These are phyloP conservation scores for Xerophyta viscosa DNA, from an alignment of 106 monocot genomes.

Conservation along the genomic window DNA sequence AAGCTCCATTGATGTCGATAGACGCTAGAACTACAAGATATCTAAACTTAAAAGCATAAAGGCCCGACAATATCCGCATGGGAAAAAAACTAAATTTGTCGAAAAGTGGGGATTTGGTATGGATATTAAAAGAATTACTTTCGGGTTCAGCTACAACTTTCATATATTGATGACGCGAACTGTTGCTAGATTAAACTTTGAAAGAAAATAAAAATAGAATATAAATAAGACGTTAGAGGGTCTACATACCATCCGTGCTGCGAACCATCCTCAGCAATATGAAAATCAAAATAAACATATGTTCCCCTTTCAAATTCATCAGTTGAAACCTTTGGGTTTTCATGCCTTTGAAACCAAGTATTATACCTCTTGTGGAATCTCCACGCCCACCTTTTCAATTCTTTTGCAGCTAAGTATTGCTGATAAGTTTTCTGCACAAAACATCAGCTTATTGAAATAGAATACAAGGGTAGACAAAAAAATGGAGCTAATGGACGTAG, in stretches of 20 bases:
- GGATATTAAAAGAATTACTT: too few relatives aligned
- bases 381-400: slow-evolving; percentile 92
- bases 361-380: slow-evolving; percentile 90
- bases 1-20: too few relatives aligned
- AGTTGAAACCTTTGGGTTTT: slow-evolving; percentile 85
- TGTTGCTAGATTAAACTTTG: too few relatives aligned
- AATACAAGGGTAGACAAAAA: neutral
- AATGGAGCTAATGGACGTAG: neutral
- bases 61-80: too few relatives aligned
- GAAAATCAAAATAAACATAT: slow-evolving; percentile 99
- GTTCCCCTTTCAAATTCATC: slow-evolving; percentile 93
- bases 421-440: slow-evolving; percentile 89
- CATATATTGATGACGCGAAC: too few relatives aligned
- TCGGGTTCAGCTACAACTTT: too few relatives aligned
- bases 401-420: slow-evolving; percentile 91
- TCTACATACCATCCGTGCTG: slow-evolving; percentile 86
- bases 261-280: slow-evolving; percentile 64
- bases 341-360: slow-evolving; percentile 99
- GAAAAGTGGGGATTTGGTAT: too few relatives aligned
- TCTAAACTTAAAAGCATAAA: too few relatives aligned
- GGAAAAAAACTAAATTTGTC: too few relatives aligned
- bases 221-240: too few relatives aligned
- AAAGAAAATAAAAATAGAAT: too few relatives aligned
- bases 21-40: too few relatives aligned
- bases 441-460: neutral